Evolutionary conservation across 2,329 filamentous ascomycete genomes (phyloP), one percentile per base, ranked within the genome.

Genomic region (Dendrostoma leiphaemia): DNA sequence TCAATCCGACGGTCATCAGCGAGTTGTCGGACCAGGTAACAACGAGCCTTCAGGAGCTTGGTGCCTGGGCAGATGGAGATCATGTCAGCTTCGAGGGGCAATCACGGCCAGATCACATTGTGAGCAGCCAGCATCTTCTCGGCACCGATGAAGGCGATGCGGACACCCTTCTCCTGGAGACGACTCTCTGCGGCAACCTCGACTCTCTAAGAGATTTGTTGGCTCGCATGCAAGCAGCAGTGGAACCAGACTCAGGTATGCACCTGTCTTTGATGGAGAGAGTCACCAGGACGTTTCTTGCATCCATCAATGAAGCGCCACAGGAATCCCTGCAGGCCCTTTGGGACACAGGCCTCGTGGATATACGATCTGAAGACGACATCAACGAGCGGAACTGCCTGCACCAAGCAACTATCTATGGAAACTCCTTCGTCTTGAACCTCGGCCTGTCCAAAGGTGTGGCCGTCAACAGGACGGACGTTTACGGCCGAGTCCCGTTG

Each of bases 371-470:
- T 1, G 91, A 96, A 64, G 94, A 99, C 67, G 92, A 97, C 64
- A 97, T 99, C 69, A 99, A 97, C 64, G 93, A 97, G 73, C 83
- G 94, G 37, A 99, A 97, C 65, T 96, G 92, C 66, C 78, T 99
- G 44, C 94, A 99, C 64, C 94, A 97, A 72, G 90, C 94, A n/a
- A 88, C 92, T 1, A 97, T 97, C 49, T 96, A 95, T 58, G 92
- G 92, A 19, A 92, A 92, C 64, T 74, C 82, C 9, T 86, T 89
- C 62, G 89, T 97, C 28, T 76, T 97, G 55, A 76, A 83, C 48
- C 85, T 88, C 60, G 92, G 89, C 4, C 75, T 99, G n/a, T 75
- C 81, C 1, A 84, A 82, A 43, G 84, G 83, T 4, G 91, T 97
- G 31, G 85, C 92, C 59, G 85, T 91, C 23, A 85, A 85, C 53